Base-by-base conservation (phyloP, 192 early-diverging fungal genomes). In the Bifiguratus adelaidae region DNA sequence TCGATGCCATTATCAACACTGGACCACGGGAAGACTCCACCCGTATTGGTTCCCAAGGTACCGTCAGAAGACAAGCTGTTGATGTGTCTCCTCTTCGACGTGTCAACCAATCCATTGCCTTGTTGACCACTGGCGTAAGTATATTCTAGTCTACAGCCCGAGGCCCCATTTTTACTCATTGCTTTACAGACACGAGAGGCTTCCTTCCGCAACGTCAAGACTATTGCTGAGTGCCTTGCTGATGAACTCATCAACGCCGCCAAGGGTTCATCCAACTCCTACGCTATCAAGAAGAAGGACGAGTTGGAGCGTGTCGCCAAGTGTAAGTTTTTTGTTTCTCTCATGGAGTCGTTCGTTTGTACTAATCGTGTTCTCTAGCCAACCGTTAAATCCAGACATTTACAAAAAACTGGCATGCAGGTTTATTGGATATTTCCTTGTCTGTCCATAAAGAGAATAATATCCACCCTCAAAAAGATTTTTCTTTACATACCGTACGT, bases 251-350 rank as follows among this genome's bases (percentile, higher is more conserved):
- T 96, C 78, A 96, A 98, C 78, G 95, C 93, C 54, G 83, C 85
- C 61, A 88, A 71, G 53, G 92, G 95, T 51, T 95, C 92, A 45
- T 91, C 95, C 70, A 98, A 98, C 85, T 95, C 92, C 54, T 98
- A 98, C 70, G 95, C 93, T 60, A 98, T 96, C 86, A 98, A 96
- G 83, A 96, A 95, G 92, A 98, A 98, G 88, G 95, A 95, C 71
- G 92, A 95, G 67, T 71, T 93, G 46, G 89, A 76, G 72, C 87
- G 88, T 86, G 85, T 87, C 63, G 85, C 83, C 63, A 88, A 85
- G 61, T 74, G 41, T 46, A 59, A 20, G 1, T 33, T 33, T n/a
- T 40, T 6, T 0, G 37, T 40, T 13, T 40, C 7, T 40, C n/a
- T n/a, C n/a, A n/a, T n/a, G n/a, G n/a, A n/a, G n/a, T n/a, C 22